Evolutionary conservation across 352 stramenopile species (phyloP), one percentile per base, ranked within the genome.

Genomic region (Pythium sukuiense): DNA sequence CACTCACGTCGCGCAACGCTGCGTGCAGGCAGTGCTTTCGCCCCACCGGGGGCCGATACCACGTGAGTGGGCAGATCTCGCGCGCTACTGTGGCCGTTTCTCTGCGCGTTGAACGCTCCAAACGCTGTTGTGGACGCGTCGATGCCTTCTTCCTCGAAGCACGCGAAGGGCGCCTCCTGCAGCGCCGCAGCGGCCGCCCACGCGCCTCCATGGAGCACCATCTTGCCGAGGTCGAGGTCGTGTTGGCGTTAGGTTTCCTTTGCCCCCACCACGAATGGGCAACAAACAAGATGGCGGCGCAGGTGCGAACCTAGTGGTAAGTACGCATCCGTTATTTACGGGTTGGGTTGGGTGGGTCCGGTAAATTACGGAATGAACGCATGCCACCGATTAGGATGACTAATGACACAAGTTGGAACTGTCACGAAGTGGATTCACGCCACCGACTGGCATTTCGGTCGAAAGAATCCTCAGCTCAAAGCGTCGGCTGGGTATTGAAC

Each of bases 111-210:
- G 43, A 50, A 29, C 43, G 43, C 18, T 14, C 43, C 43, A 11
- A 50, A 50, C 43, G 43, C 55, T 9, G 16, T 30, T 6, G 35
- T 39, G 37, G 30, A 27, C 26, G 37, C 57, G 16, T 69, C 59
- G 55, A 72, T 63, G 45, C 87, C 77, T 14, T 79, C 76, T 67
- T 88, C 80, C 52, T 92, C 83, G 57, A 92, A 90, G 71, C 76
- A 84, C 69, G 83, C 81, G 69, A 90, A 90, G 45, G 83, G 80
- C 62, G 79, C 78, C 63, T 90, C 80, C 75, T 89, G 81, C 27
- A 90, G 76, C 59, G 77, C 63, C 67, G 78, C 70, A 33, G 59
- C 73, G 68, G 73, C 45, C 37, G 48, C 26, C 24, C 30, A 55
- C 30, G 49, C 50, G 30, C 48, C 57, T 6, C 29, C 32, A 30